These are phyloP conservation scores for Phellopilus nigrolimitatus DNA, from an alignment of 1,284 basidiomycete genomes.

Conservation along the genomic window DNA sequence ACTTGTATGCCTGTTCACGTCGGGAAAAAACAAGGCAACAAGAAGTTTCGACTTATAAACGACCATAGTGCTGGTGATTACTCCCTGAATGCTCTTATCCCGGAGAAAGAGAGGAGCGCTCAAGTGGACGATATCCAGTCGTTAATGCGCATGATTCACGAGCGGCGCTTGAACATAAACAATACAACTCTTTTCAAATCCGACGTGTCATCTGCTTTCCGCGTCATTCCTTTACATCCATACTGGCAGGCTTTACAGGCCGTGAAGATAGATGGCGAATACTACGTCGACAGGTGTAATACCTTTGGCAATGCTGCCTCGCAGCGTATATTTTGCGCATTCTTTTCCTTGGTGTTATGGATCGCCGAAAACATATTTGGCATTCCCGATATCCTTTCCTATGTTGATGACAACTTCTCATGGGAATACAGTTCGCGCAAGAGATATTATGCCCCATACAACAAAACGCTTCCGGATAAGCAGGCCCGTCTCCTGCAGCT, in stretches of 20 bases:
- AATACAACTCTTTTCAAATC: constrained; percentile 19
- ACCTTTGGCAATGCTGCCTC: constrained; percentile 25
- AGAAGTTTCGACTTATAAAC: constrained; percentile 19
- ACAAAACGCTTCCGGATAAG: constrained; percentile 25
- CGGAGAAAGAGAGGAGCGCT: constrained; percentile 1
- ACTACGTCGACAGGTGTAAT: constrained; percentile 24
- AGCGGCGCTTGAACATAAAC: neutral
- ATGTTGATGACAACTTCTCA: constrained; percentile 36
- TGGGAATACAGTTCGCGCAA: constrained; percentile 24
- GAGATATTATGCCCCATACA: constrained; percentile 30
- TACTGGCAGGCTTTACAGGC: constrained; percentile 26
- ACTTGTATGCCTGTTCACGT: constrained; percentile 36
- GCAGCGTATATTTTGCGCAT: constrained; percentile 23
- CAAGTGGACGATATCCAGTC: constrained; percentile 12
- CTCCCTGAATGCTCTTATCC: constrained; percentile 19
- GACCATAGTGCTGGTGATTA: constrained; percentile 19
- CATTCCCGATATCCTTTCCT: constrained; percentile 27
- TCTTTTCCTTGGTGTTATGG: constrained; percentile 27
- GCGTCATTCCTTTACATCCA: constrained; percentile 23
- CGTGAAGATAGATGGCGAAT: constrained; percentile 17
- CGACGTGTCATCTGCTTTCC: constrained; percentile 24
- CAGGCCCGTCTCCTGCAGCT: constrained; percentile 33
- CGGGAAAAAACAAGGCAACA: constrained; percentile 35
- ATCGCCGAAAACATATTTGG: constrained; percentile 22
- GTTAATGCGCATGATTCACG: constrained; percentile 7